Evolutionary conservation across 495 filamentous ascomycete species (phyloP).

Genomic region (Penicillium flavigenum): DNA sequence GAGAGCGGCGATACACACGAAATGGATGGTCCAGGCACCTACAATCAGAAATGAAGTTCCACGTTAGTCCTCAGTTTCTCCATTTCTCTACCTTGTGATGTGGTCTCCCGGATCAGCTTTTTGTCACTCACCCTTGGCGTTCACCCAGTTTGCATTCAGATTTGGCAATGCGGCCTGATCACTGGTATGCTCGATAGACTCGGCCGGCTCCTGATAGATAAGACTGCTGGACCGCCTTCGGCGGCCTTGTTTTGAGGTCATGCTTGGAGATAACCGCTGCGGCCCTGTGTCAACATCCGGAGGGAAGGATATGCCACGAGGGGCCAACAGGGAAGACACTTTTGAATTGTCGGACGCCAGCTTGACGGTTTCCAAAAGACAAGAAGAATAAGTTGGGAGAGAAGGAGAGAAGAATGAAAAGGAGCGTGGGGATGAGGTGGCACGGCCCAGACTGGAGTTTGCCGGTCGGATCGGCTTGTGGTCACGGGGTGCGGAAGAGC

Average conservation of each 20-base stretch:
- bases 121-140: slow-evolving; percentile 80
- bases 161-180: slow-evolving; percentile 95
- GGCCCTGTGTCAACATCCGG: slow-evolving; percentile 65
- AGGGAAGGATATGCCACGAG: slow-evolving; percentile 78
- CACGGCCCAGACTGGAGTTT: slow-evolving; percentile 31
- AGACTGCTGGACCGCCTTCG: slow-evolving; percentile 91
- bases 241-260: slow-evolving; percentile 66
- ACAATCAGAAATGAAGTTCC: slow-evolving; percentile 3
- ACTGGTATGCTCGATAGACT: slow-evolving; percentile 92
- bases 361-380: slow-evolving; percentile 19
- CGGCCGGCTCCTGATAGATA: slow-evolving; percentile 90
- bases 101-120: slow-evolving; percentile 9
- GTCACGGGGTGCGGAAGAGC: slow-evolving; percentile 31
- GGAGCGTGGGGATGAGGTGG: slow-evolving; percentile 35
- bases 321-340: slow-evolving; percentile 77
- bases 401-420: slow-evolving; percentile 22
- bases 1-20: slow-evolving; percentile 81
- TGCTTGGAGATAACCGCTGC: slow-evolving; percentile 55
- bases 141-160: slow-evolving; percentile 97
- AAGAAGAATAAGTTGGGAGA: slow-evolving; percentile 8
- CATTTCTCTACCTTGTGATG: slow-evolving; percentile 18
- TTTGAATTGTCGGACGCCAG: slow-evolving; percentile 63
- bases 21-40: slow-evolving; percentile 98
- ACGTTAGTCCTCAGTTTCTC: neutral
- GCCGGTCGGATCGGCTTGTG: slow-evolving; percentile 26